Evolutionary conservation across 2,329 filamentous ascomycete genomes (phyloP).

Genomic region (Coleophoma crateriformis): DNA sequence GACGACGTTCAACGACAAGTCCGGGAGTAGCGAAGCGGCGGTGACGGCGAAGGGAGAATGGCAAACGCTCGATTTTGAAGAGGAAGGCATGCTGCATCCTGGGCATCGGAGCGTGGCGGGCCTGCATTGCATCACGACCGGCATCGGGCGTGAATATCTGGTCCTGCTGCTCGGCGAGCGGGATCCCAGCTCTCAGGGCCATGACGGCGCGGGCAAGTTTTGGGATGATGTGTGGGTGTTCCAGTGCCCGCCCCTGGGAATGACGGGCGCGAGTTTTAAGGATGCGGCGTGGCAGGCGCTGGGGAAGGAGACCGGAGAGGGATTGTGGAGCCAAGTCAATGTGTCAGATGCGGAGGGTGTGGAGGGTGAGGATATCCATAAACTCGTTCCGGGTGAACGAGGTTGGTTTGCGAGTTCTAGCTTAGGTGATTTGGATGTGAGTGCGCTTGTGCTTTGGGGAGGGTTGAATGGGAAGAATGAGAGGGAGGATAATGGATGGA

Average conservation of each 20-base stretch:
- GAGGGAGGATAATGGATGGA: constrained; percentile 57
- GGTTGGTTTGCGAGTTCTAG: constrained; percentile 53
- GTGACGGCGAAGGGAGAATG: constrained; percentile 46
- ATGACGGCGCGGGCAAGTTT: constrained; percentile 47
- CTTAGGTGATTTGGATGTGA: constrained; percentile 54
- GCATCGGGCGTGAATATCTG: constrained; percentile 56
- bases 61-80: constrained; percentile 43
- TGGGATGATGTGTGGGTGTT: constrained; percentile 60
- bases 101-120: constrained; percentile 46
- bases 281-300: constrained; percentile 48
- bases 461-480: constrained; percentile 46
- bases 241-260: constrained; percentile 49
- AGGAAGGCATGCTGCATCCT: constrained; percentile 41
- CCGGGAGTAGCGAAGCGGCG: constrained; percentile 41
- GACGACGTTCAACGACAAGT: constrained; percentile 48
- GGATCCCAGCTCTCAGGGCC: constrained; percentile 40
- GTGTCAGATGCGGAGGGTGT: constrained; percentile 40
- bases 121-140: constrained; percentile 50
- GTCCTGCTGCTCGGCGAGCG: constrained; percentile 56
- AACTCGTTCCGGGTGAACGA: constrained; percentile 43
- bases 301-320: constrained; percentile 49
- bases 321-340: constrained; percentile 50
- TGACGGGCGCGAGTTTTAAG: constrained; percentile 49
- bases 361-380: constrained; percentile 33
- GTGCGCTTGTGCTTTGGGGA: constrained; percentile 54